phyloP scores from a whole-genome alignment of 176 grass and related monocot genomes.

The Avena eriantha region DNA sequence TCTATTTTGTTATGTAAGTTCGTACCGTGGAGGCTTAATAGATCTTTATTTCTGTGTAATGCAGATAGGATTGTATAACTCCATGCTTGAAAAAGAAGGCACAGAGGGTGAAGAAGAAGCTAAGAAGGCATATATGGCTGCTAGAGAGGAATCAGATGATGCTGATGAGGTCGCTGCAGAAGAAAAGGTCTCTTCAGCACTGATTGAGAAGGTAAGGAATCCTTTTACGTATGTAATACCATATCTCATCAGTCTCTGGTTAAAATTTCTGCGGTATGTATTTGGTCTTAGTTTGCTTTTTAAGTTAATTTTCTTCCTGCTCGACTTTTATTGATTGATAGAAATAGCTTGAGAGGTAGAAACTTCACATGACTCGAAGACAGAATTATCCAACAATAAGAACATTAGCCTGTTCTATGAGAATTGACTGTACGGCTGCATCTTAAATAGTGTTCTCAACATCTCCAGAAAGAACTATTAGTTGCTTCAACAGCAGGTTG shows the following conservation, averaged over 20 bases:
- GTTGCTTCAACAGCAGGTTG: neutral
- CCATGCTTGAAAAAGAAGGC: slow-evolving; percentile 87
- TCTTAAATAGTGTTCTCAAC: slow-evolving; percentile 20
- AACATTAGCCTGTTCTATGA: neutral
- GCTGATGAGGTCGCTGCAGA: slow-evolving; percentile 61
- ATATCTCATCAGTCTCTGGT: neutral
- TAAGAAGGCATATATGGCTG: slow-evolving; percentile 87
- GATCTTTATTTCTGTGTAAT: slow-evolving; percentile 20
- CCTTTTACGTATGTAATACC: slow-evolving; percentile 18
- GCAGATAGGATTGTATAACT: slow-evolving; percentile 97
- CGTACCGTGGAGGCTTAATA: slow-evolving; percentile 27
- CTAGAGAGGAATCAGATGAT: slow-evolving; percentile 71
- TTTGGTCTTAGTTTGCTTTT: slow-evolving; percentile 18
- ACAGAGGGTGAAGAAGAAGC: slow-evolving; percentile 93
- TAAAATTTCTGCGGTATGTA: slow-evolving; percentile 15
- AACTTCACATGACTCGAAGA: slow-evolving; percentile 1
- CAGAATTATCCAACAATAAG: neutral
- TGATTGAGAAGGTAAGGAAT: slow-evolving; percentile 84
- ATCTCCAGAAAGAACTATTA: slow-evolving; percentile 20
- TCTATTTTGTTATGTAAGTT: slow-evolving; percentile 33
- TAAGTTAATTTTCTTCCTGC: neutral
- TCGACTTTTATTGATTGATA: neutral
- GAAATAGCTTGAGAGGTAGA: slow-evolving; percentile 11
- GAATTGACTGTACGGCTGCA: slow-evolving; percentile 2
- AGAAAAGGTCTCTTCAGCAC: slow-evolving; percentile 76